Percentiles rank a stretch among this genome's conserved stretches.
phyloP scores from a whole-genome alignment of 352 stramenopile genomes.

The Phytophthora pinifolia region DNA sequence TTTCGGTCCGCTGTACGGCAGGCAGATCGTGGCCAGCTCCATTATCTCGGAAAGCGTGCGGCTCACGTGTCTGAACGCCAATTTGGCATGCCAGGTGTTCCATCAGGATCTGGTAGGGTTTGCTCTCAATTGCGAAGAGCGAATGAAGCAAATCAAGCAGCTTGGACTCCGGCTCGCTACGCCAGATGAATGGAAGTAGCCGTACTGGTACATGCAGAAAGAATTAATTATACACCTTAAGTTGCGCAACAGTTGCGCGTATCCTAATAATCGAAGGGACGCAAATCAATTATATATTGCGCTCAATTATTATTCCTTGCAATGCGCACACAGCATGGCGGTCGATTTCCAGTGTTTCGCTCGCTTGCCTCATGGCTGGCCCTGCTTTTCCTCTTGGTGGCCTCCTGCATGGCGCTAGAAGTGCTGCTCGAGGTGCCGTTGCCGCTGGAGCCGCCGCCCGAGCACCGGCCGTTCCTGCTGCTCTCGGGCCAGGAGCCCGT shows the following conservation, averaged over 20 bases:
- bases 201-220: no score
- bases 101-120: slow-evolving; percentile 86
- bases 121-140: slow-evolving; percentile 77
- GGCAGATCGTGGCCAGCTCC: slow-evolving; percentile 62
- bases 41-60: slow-evolving; percentile 72
- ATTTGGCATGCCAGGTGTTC: slow-evolving; percentile 79
- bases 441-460: slow-evolving; percentile 25
- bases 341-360: background rate
- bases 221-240: no score
- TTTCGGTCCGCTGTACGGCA: slow-evolving; percentile 80
- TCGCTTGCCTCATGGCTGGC: slow-evolving; percentile 9
- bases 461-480: slow-evolving; percentile 33
- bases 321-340: slow-evolving; percentile 11
- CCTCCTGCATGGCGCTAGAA: slow-evolving; percentile 26
- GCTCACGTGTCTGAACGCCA: slow-evolving; percentile 81
- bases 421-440: slow-evolving; percentile 27
- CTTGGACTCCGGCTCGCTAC: slow-evolving; percentile 60
- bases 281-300: slow-evolving; percentile 7
- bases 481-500: slow-evolving; percentile 49
- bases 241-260: slow-evolving; percentile 1
- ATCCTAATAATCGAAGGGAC: slow-evolving; percentile 19
- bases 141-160: slow-evolving; percentile 88
- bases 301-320: slow-evolving; percentile 7
- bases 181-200: slow-evolving; percentile 50
- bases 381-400: slow-evolving; percentile 17